A percentile compares a stretch with the other conserved stretches of the same genome.
Conservation (phyloP, 768 basidiomycete genomes). For the Pulveroboletus sp. region DNA sequence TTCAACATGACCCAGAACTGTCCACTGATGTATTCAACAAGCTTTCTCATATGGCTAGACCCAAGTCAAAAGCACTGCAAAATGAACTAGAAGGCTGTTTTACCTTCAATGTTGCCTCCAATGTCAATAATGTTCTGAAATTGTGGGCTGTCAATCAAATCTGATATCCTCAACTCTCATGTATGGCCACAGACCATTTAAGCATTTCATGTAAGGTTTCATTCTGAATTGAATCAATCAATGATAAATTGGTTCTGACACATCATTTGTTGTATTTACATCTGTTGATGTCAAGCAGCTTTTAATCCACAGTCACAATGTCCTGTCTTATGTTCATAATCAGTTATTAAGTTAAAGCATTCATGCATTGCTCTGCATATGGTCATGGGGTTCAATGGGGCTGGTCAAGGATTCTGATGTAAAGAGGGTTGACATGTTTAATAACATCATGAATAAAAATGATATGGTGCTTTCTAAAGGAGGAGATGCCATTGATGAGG, state of each 20-base stretch:
- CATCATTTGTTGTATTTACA: slow-evolving; percentile 26
- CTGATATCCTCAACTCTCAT: not conserved
- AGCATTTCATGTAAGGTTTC: slow-evolving; percentile 1
- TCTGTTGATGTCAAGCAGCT: slow-evolving; percentile 31
- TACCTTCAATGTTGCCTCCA: not conserved
- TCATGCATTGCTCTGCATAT: slow-evolving; percentile 31
- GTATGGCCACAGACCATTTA: slow-evolving; percentile 5
- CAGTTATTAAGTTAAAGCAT: slow-evolving; percentile 24
- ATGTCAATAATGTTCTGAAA: not conserved
- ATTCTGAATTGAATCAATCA: not conserved
- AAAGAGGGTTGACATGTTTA: not conserved
- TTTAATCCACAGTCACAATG: slow-evolving; percentile 25
- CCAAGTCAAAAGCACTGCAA: not conserved
- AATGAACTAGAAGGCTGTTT: not conserved
- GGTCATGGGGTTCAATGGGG: slow-evolving; percentile 28
- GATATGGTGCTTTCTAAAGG: too few relatives aligned
- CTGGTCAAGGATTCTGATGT: slow-evolving; percentile 21
- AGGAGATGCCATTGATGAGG: too few relatives aligned
- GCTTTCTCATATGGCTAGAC: not conserved
- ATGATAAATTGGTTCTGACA: not conserved
- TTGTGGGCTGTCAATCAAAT: not conserved
- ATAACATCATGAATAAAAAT: too few relatives aligned
- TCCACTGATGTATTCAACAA: not conserved
- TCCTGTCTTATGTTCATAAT: slow-evolving; percentile 28
- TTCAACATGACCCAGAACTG: not conserved